Base-by-base conservation (phyloP, 2,329 filamentous ascomycete genomes). In the Cordyceps farinosa region DNA sequence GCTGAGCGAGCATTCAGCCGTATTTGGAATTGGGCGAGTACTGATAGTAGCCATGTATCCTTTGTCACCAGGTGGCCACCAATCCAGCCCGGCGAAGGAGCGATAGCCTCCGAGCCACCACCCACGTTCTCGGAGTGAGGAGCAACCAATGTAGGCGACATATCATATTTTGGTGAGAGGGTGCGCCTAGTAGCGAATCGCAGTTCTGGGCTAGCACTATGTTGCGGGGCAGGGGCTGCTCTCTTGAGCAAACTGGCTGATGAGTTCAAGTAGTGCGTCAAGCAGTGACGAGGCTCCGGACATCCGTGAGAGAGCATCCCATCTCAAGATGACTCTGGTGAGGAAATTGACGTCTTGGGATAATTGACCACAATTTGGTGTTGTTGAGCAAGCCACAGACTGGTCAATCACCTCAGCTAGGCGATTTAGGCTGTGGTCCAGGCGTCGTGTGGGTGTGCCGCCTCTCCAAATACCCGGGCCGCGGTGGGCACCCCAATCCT, bases 171-270 rank as follows among this genome's bases (percentile, higher is more conserved):
- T 29, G 44, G 36, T 34, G 38, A 38, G 47, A 60, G 57, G 50
- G 59, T 61, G 63, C 48, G 47, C 27, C 30, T 61, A 65, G 64
- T 44, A 45, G 60, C 64, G 64, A 68, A 64, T 67, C 55, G 22
- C 22, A 22, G 22, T 22, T 22, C 22, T 22, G 22, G 22, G 22
- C 22, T 44, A 38, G 55, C 42, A 48, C n/a, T 32, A 45, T n/a
- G 55, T 29, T 48, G 42, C 42, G 55, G 42, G 54, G 55, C 55
- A 22, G 17, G 32, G 10, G 11, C 11, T 38, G 6, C 11, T 27
- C 30, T 27, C 30, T 54, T 17, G 32, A 27, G 10, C 10, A 13
- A 30, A 15, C 8, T 10, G 9, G 30, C 44, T 48, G 13, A 5
- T 36, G 13, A 45, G 7, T 48, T 48, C 22, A 48, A 29, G 10